Conservation (phyloP, 108 stramenopile genomes). For the Pseudonitzschia pungens region DNA sequence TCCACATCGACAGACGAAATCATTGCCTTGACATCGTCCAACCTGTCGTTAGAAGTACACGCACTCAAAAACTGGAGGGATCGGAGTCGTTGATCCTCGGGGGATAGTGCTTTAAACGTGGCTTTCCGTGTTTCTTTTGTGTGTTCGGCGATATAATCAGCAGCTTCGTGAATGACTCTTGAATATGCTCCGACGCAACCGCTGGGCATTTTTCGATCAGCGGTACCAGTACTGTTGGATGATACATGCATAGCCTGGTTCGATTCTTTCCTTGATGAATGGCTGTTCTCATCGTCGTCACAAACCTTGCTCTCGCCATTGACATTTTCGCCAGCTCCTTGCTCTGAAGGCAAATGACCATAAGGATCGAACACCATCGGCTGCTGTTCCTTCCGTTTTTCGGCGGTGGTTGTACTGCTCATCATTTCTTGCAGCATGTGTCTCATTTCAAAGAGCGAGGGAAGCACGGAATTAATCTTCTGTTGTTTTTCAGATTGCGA, state of each 20-base stretch:
- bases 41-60: conserved; percentile 59
- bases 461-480: conserved; percentile 11
- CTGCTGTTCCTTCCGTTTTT: not conserved
- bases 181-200: conserved; percentile 82
- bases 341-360: conserved; percentile 36
- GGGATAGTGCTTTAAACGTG: conserved; percentile 43
- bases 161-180: conserved; percentile 47
- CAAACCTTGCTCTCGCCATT: conserved; percentile 23
- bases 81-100: conserved; percentile 48
- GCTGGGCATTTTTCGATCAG: conserved; percentile 43
- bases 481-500: not conserved
- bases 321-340: not conserved
- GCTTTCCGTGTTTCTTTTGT: conserved; percentile 47
- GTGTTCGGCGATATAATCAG: conserved; percentile 35
- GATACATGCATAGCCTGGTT: not conserved
- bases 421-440: conserved; percentile 19
- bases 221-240: not conserved
- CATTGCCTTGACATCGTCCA: conserved; percentile 63
- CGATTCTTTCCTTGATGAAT: not conserved
- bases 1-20: conserved; percentile 69
- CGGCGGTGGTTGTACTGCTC: not conserved
- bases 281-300: not conserved
- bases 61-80: conserved; percentile 63
- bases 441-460: conserved; percentile 40
- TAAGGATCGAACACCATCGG: conserved; percentile 44